Evolutionary conservation across 2,329 filamentous ascomycete genomes (phyloP), one percentile per base, ranked within the genome.

Genomic region (Aotearoamyces nothofagi): DNA sequence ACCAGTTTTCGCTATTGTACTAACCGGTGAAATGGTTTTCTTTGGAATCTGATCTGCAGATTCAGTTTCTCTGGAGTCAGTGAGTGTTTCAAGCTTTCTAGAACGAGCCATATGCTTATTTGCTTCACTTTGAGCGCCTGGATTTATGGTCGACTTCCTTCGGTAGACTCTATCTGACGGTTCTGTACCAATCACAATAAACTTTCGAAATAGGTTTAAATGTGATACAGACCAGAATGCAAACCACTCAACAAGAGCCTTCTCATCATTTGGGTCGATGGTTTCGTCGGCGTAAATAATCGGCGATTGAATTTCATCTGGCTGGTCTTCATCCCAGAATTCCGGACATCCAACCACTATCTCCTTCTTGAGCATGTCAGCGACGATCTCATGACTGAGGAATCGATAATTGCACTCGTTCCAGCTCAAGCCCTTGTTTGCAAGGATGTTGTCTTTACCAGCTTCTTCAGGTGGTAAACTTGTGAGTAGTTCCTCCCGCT

Each of bases 231-330:
- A 55, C 70, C 69, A 76, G 46, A 56, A 65, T 1, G 63, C 67
- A 43, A 73, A 76, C 63, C 66, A 74, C 36, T 72, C 68, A 7
- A 75, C 58, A 15, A 77, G 50, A 32, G 63, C 70, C 41, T 72
- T 64, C 41, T 77, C 71, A 35, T 76, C 69, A 31, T 67, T 65
- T 1, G 58, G 54, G 31, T 71, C 60, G 25, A 76, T 64, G 2
- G 37, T 45, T 3, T 52, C 40, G 9, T 59, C 57, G 0, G 61
- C 63, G 42, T 57, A 61, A 2, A 63, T 43, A 5, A 73, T 39
- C 3, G 57, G 51, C 13, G 43, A 46, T 5, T 43, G 37, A 5
- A 53, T 48, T 31, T 54, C 52, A 9, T 35, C 33, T 9, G 26
- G 38, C 3, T 39, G 37, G 11, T 33, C 32, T 15, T 36, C 22